Evolutionary conservation across 1,284 basidiomycete species (phyloP), one percentile per base, ranked within the genome.

Genomic region (Athelia psychrophila): DNA sequence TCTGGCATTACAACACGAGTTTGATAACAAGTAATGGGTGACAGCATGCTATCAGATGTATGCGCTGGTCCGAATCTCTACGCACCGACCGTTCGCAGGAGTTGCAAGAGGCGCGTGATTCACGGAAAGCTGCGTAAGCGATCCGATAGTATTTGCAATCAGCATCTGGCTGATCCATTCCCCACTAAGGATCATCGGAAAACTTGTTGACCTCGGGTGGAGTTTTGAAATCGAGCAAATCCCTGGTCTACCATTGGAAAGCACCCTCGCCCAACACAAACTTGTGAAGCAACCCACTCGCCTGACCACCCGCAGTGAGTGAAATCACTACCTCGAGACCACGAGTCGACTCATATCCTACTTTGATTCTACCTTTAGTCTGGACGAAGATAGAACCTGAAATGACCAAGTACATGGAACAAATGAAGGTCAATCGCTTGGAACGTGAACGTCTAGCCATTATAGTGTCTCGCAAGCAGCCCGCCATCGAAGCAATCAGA

Each of bases 281-380:
- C 56, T 35, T 59, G 69, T 36, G 62, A 62, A 52, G 47, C 53
- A 13, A 46, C 48, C 22, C 60, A 67, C 51, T 55, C 57, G 19
- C 36, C 36, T 70, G 18, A 70, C 66, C 2, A 62, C 64, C 9
- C 59, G 62, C 44, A 56, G 68, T 70, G 44, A 46, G 66, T 53
- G 19, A 8, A 15, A 18, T 44, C 24, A 2, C n/a, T 20, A 18
- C 42, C 46, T 38, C 24, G 32, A 15, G 16, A 10, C 13, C 18
- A 30, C 33, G 19, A 19, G 6, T 24, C 16, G 1, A 24, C 19
- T 23, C 16, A 35, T 35, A 35, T 55, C 8, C 18, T 44, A 22
- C 24, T 42, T 40, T 36, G 38, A 16, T 27, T 32, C 50, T 35
- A 27, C 27, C 5, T 42, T 22, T 45, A 69, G 67, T 53, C 3